These are phyloP conservation scores for Endogone sp. DNA, from an alignment of 192 early-diverging fungal species.

Conservation along the genomic window DNA sequence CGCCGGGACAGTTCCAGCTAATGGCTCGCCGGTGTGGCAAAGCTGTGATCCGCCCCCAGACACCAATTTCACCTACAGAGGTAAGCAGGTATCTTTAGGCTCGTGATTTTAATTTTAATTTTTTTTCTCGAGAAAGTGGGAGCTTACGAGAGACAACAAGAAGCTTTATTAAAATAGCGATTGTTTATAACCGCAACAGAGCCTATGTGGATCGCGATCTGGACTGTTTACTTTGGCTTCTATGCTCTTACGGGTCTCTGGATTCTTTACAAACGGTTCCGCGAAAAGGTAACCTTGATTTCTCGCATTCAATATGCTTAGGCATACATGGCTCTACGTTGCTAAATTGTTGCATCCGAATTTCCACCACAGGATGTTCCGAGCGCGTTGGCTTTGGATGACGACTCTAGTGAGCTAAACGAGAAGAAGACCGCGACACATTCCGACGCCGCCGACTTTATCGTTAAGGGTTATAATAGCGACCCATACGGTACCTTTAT, in stretches of 20 bases:
- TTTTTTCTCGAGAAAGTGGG: no score
- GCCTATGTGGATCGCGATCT: conserved; percentile 38
- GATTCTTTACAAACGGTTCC: conserved; percentile 27
- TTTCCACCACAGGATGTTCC: neutral
- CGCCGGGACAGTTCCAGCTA: conserved; percentile 22
- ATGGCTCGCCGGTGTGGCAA: conserved; percentile 7
- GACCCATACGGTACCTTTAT: conserved; percentile 35
- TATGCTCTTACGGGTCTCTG: neutral
- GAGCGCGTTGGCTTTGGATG: conserved; percentile 1
- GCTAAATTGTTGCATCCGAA: no score
- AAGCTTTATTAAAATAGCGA: no score
- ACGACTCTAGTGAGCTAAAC: conserved; percentile 1
- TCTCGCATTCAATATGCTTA: no score
- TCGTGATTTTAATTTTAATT: no score
- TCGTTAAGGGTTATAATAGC: conserved; percentile 33
- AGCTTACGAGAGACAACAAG: no score
- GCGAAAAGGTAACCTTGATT: conserved; percentile 12
- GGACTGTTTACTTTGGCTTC: no score
- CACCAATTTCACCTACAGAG: neutral
- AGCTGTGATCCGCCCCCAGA: neutral
- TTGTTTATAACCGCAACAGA: no score
- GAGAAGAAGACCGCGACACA: conserved; percentile 12
- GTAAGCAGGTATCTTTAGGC: no score
- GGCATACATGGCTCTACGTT: no score
- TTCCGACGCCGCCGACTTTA: neutral